Conservation (phyloP, 345 rosid genomes). For the Lenwebbia sp. region DNA sequence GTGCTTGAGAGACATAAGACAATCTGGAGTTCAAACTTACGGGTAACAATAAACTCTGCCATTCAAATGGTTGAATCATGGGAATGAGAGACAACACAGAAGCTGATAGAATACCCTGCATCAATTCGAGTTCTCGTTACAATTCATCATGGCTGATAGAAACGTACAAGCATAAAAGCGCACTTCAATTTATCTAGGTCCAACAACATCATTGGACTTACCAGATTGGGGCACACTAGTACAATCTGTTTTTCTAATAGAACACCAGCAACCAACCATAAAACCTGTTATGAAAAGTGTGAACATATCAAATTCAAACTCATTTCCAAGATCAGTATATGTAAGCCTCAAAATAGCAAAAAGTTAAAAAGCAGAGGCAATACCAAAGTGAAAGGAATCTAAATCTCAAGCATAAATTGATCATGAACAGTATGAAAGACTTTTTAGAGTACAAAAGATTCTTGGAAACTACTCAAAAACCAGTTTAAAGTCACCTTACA, state of each 20-base stretch:
- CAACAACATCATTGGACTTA: conserved; percentile 22
- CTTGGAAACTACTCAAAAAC: not conserved
- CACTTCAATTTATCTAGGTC: not conserved
- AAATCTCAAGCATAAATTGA: not conserved
- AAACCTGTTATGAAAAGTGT: conserved; percentile 34
- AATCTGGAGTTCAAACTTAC: conserved; percentile 29
- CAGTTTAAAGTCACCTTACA: not conserved
- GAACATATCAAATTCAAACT: not conserved
- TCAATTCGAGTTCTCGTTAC: not conserved
- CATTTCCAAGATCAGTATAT: not conserved
- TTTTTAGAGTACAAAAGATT: not conserved
- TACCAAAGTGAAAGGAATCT: not conserved
- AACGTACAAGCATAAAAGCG: not conserved
- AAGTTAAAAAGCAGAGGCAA: not conserved
- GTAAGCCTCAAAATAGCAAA: not conserved
- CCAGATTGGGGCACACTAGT: conserved; percentile 85
- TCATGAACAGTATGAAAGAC: not conserved
- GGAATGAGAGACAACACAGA: conserved; percentile 74
- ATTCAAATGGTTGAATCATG: conserved; percentile 88
- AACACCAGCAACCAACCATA: conserved; percentile 78
- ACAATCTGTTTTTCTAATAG: conserved; percentile 86
- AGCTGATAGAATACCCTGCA: conserved; percentile 96
- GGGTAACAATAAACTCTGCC: conserved; percentile 98
- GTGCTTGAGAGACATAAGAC: not conserved
- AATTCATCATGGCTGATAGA: not conserved